These are phyloP conservation scores for Crassisporium funariophilum DNA, from an alignment of 768 basidiomycete species.

Conservation along the genomic window DNA sequence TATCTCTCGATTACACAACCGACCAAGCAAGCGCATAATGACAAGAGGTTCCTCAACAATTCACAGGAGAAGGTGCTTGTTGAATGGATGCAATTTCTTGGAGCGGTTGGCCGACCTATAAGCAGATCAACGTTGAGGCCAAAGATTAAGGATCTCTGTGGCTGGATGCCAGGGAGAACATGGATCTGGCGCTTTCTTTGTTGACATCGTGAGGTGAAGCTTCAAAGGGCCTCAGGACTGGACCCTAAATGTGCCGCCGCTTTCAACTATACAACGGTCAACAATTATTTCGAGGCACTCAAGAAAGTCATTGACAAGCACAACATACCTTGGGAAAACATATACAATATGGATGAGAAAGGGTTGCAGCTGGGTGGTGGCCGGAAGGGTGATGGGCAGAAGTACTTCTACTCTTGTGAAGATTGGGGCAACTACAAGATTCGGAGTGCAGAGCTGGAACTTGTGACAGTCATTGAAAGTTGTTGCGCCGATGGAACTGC, in stretches of 20 bases:
- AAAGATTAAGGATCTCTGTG: not conserved
- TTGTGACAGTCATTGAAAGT: not conserved
- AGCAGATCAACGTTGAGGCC: not conserved
- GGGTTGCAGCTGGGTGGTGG: slow-evolving; percentile 21
- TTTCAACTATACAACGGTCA: slow-evolving; percentile 4
- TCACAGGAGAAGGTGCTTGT: slow-evolving; percentile 8
- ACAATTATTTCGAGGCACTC: slow-evolving; percentile 1
- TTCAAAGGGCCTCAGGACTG: slow-evolving; percentile 11
- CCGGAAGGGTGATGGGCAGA: not conserved
- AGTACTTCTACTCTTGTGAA: slow-evolving; percentile 1
- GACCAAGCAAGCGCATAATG: slow-evolving; percentile 1
- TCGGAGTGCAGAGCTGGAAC: not conserved
- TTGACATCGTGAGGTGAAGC: no score
- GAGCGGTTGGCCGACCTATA: not conserved
- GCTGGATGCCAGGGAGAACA: no score
- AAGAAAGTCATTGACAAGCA: not conserved
- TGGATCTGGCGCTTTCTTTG: no score
- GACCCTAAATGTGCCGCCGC: slow-evolving; percentile 31
- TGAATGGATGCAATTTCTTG: slow-evolving; percentile 9
- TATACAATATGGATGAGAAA: slow-evolving; percentile 28
- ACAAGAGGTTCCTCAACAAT: slow-evolving; percentile 4
- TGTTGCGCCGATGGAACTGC: not conserved
- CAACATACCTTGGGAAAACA: slow-evolving; percentile 16
- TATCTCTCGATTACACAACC: not conserved
- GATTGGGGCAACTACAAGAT: slow-evolving; percentile 3